A percentile compares a stretch with the other conserved stretches of the same genome.
Conservation (phyloP, 768 basidiomycete species). For the Boletus barrowsii region DNA sequence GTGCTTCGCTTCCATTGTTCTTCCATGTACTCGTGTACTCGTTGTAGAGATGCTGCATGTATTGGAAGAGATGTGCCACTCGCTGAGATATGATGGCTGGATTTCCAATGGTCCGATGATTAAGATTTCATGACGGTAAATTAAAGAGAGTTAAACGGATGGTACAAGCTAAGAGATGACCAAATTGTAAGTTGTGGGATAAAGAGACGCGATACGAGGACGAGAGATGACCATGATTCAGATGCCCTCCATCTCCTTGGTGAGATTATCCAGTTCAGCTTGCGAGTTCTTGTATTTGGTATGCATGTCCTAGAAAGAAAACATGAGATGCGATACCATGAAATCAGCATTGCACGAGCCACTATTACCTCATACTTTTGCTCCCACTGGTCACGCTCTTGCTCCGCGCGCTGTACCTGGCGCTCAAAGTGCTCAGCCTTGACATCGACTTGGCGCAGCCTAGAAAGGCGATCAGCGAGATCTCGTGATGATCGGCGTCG, state of each 20-base stretch:
- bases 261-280: conserved; percentile 81
- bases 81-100: neutral
- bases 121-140: conserved; percentile 15
- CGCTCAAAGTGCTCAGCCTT: conserved; percentile 99
- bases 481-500: conserved; percentile 5
- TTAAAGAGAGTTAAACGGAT: conserved; percentile 20
- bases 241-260: conserved; percentile 68
- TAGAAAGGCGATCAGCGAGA: conserved; percentile 34
- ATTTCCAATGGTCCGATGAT: neutral
- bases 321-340: conserved; percentile 2
- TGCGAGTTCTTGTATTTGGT: conserved; percentile 73
- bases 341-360: conserved; percentile 17
- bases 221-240: conserved; percentile 31
- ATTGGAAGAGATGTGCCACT: too few species aligned
- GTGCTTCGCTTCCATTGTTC: neutral
- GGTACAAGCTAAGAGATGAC: conserved; percentile 22
- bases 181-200: conserved; percentile 5
- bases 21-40: neutral
- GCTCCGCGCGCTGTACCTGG: conserved; percentile 79
- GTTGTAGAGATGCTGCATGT: neutral
- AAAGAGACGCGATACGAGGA: conserved; percentile 4
- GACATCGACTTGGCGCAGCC: conserved; percentile 93
- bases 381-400: conserved; percentile 92
- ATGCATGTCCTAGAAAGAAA: conserved; percentile 54
- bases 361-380: conserved; percentile 81